Evolutionary conservation across 306 rosid species (phyloP), one percentile per base, ranked within the genome.

Genomic region (Citrullus colocynthis): DNA sequence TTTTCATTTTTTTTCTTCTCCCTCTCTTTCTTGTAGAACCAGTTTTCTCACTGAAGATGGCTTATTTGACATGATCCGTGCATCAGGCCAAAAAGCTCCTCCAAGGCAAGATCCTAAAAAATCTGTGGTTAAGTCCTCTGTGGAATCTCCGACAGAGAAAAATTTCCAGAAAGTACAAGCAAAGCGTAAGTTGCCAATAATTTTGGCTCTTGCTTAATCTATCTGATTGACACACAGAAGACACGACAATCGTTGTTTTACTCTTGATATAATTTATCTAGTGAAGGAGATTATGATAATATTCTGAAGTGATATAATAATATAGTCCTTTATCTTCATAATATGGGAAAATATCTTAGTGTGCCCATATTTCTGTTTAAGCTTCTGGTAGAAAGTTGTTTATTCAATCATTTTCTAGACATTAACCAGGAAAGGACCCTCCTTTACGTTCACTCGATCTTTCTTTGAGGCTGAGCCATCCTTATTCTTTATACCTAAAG

Each of bases 21-120:
- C 80, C 37, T 80, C 59, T 81, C 28, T 20, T n/a, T 42, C 61
- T 20, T 78, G 76, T 48, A 95, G 97, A 51, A 95, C 99, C 41
- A 21, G 79, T 37, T 89, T 95, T 79, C 97, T 95, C 86, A 86
- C 96, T 1, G 99, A 95, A 89, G 97, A 95, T 82, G 96, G 99
- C n/a, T 83, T 95, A 81, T 87, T 95, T 85, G 93, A 91, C 80
- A 85, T 64, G 84, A 90, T 95, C 58, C 87, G 85, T 79, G 83
- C 88, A 52, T 95, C 97, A 78, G 81, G 80, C 76, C 82, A 84
- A 67, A 89, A 92, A 82, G 82, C 81, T 80, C 84, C 86, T 77
- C 73, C 60, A 63, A 81, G 57, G 80, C 86, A 76, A 83, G 86
- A 83, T 76, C 44, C 79, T 57, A 87, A 88, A 84, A 87, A 87